Conservation (phyloP, 2,329 filamentous ascomycete genomes). For the Scedosporium minutisporum region DNA sequence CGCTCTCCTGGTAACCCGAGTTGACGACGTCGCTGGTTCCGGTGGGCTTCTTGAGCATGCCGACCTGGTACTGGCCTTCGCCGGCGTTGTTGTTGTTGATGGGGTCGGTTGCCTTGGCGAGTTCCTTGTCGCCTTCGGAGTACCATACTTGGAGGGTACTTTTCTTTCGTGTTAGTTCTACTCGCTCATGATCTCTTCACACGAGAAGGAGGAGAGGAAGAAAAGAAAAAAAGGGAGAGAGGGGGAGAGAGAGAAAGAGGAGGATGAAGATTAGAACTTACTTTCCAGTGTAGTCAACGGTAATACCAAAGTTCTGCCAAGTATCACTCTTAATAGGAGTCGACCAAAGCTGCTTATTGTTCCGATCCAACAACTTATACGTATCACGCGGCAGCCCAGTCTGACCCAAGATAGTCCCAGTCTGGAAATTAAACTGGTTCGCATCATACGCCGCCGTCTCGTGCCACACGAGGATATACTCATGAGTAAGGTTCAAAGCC, state of each 20-base stretch:
- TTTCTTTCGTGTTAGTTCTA: not conserved
- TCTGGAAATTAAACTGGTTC: constrained; percentile 29
- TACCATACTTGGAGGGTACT: constrained; percentile 13
- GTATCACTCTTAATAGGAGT: constrained; percentile 9
- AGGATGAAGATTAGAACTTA: not conserved
- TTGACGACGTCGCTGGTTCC: constrained; percentile 41
- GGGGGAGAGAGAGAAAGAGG: not conserved
- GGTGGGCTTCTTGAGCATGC: constrained; percentile 47
- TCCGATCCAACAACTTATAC: constrained; percentile 11
- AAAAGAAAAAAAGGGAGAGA: not conserved
- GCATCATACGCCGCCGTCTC: constrained; percentile 25
- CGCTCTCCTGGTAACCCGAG: constrained; percentile 35
- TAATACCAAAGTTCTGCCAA: constrained; percentile 14
- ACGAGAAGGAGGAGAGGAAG: not conserved
- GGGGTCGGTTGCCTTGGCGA: constrained; percentile 8
- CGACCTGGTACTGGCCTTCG: constrained; percentile 51
- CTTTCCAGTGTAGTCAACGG: constrained; percentile 12
- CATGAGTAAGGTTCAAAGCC: constrained; percentile 25
- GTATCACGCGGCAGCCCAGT: constrained; percentile 4
- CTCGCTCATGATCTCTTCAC: not conserved
- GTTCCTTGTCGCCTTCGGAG: constrained; percentile 8
- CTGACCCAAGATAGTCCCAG: constrained; percentile 20
- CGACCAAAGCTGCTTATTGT: constrained; percentile 11
- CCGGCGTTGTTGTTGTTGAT: constrained; percentile 40
- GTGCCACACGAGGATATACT: constrained; percentile 27